Percentiles rank a stretch among this genome's conserved stretches.
Evolutionary conservation across 805 yeast genomes (phyloP).

Genomic region (Saturnispora quitensis): DNA sequence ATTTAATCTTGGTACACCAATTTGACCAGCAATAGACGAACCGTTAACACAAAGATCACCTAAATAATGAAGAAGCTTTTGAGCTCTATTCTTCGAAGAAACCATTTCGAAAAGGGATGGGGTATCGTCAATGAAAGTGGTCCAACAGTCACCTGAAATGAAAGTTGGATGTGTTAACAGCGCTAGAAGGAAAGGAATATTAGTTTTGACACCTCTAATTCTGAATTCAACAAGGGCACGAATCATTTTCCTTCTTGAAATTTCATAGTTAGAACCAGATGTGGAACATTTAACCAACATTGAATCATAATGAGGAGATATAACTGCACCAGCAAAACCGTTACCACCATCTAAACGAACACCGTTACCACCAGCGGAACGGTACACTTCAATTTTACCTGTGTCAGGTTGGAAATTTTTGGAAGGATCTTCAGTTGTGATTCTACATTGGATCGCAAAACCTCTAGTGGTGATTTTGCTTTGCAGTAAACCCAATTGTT

Average conservation of each 20-base stretch:
- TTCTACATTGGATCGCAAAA: conserved; percentile 92
- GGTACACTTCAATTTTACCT: conserved; percentile 84
- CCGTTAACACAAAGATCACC: conserved; percentile 96
- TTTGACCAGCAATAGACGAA: conserved; percentile 90
- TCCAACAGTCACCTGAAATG: conserved; percentile 85
- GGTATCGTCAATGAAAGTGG: conserved; percentile 74
- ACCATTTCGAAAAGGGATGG: conserved; percentile 94
- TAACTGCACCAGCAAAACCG: conserved; percentile 85
- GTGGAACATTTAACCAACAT: conserved; percentile 85
- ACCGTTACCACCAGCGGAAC: conserved; percentile 98
- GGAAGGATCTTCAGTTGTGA: conserved; percentile 95
- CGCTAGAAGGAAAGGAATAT: conserved; percentile 92
- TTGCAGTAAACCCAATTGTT: conserved; percentile 85
- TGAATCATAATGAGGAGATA: conserved; percentile 93
- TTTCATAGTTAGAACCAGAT: conserved; percentile 90
- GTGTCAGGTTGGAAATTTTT: conserved; percentile 95
- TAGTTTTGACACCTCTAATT: conserved; percentile 98
- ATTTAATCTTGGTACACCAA: conserved; percentile 77
- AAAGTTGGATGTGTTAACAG: conserved; percentile 80
- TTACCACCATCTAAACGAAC: conserved; percentile 92
- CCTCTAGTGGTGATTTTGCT: conserved; percentile 94
- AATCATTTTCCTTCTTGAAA: conserved; percentile 95
- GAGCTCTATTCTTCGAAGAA: conserved; percentile 93
- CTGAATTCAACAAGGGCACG: conserved; percentile 95
- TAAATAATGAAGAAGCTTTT: conserved; percentile 79